A percentile compares a stretch with the other conserved stretches of the same genome.
Conservation (phyloP, 1,139 yeast species). For the Saccharomyces hybrid region DNA sequence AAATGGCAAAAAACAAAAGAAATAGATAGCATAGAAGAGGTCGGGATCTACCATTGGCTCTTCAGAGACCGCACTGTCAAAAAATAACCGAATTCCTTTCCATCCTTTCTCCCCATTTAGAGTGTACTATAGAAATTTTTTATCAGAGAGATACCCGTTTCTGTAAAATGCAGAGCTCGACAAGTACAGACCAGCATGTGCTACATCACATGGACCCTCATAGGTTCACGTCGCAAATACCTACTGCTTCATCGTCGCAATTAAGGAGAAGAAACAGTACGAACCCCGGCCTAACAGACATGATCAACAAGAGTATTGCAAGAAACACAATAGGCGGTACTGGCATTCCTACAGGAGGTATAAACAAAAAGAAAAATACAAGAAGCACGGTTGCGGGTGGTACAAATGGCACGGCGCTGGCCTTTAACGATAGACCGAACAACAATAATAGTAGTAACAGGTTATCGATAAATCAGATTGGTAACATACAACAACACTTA, state of each 20-base stretch:
- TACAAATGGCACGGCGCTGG: conserved; percentile 1
- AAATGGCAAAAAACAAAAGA: background rate
- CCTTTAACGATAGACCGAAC: background rate
- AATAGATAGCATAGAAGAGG: background rate
- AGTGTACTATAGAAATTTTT: background rate
- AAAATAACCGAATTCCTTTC: background rate
- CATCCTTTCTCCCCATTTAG: background rate
- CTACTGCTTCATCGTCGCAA: conserved; percentile 3
- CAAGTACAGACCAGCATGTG: background rate
- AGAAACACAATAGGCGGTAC: conserved; percentile 8
- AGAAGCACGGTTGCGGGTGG: conserved; percentile 15
- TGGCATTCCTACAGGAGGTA: background rate
- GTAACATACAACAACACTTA: conserved; percentile 6
- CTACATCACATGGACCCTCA: conserved; percentile 13
- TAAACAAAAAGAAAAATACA: conserved; percentile 6
- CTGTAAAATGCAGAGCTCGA: conserved; percentile 2
- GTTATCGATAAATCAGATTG: background rate
- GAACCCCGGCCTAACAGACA: conserved; percentile 18
- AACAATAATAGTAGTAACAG: background rate
- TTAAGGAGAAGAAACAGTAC: conserved; percentile 18
- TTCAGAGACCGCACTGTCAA: background rate
- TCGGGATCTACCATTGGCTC: background rate
- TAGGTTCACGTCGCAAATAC: conserved; percentile 20
- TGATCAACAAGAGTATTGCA: conserved; percentile 24
- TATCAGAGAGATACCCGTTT: background rate